Evolutionary conservation across 192 early-diverging fungal genomes (phyloP), one percentile per base, ranked within the genome.

Genomic region (Umbelopsis sp.): DNA sequence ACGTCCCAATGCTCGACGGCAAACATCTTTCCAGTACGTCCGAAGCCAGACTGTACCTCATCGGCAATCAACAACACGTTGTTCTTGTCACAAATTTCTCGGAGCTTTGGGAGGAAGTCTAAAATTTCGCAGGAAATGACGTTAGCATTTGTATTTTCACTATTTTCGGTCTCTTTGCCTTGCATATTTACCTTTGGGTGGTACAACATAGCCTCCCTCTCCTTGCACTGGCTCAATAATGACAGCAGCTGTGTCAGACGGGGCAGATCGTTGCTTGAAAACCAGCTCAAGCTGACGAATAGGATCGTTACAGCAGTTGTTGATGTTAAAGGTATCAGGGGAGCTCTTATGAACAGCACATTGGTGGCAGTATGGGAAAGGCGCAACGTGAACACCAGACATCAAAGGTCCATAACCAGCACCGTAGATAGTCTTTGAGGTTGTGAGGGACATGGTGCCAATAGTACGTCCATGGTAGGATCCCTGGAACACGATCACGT

Each of bases 1-100:
- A 82, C 65, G 23, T 44, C 55, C 20, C 61, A 71, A 47, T 82
- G 81, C 64, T 82, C 81, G 11, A 74, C 73, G 21, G 79, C 78
- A 74, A 79, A 80, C 78, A 80, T 79, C 52, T 82, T 82, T 21
- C 81, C 81, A 0, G 81, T 82, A 23, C 81, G 69, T n/a, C 79
- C 81, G 55, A 80, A 77, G 13, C 81, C 81, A 50, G 72, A 75
- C 25, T 82, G 81, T 2, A 82, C 79, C 68, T 82, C 81, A 58
- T 82, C 81, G 47, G 49, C 64, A 53, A 82, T 80, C 35, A 82
- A 64, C 6, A 82, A 41, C 37, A 82, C 78, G 49, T 74, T 70
- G 53, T 82, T 64, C n/a, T 80, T 76, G 23, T 72, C 74, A 52
- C 81, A 82, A 49, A 82, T 53, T n/a, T 78, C 67, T 27, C 72